A percentile compares a stretch with the other conserved stretches of the same genome.
These are phyloP conservation scores for Colletotrichum magnum DNA, from an alignment of 2,329 filamentous ascomycete genomes.

Conservation along the genomic window DNA sequence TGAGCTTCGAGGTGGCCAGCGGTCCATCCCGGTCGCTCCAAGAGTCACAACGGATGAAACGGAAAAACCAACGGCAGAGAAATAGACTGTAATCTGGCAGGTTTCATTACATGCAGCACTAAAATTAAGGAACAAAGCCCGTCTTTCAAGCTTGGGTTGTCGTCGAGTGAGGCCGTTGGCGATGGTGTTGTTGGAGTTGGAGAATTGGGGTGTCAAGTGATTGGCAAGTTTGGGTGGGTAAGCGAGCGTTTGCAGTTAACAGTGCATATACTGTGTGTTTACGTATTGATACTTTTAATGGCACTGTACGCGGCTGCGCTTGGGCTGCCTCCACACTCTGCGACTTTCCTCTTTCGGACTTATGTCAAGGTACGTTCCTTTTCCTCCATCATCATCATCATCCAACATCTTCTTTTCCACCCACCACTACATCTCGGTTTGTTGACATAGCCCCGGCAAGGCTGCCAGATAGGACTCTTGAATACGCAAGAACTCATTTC, in stretches of 20 bases:
- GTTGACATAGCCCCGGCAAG: slow-evolving; percentile 21
- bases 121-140: slow-evolving; percentile 1
- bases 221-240: background rate
- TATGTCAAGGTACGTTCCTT: slow-evolving; percentile 9
- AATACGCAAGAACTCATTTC: too few species aligned
- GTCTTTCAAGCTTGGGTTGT: background rate
- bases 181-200: slow-evolving; percentile 5
- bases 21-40: slow-evolving; percentile 13
- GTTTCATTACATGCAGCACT: slow-evolving; percentile 9
- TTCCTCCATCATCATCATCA: background rate
- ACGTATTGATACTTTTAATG: background rate
- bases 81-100: background rate
- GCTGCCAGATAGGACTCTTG: background rate
- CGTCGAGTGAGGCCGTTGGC: background rate
- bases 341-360: background rate
- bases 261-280: background rate
- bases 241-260: background rate
- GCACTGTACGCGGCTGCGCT: slow-evolving; percentile 32
- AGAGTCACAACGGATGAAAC: slow-evolving; percentile 12
- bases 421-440: slow-evolving; percentile 7
- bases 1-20: slow-evolving; percentile 22
- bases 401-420: background rate
- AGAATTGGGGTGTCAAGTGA: slow-evolving; percentile 8
- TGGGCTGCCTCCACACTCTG: slow-evolving; percentile 30
- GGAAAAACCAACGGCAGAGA: slow-evolving; percentile 20